These are phyloP conservation scores for Chimonanthus praecox DNA, from an alignment of 164 flowering plant genomes.

Conservation along the genomic window DNA sequence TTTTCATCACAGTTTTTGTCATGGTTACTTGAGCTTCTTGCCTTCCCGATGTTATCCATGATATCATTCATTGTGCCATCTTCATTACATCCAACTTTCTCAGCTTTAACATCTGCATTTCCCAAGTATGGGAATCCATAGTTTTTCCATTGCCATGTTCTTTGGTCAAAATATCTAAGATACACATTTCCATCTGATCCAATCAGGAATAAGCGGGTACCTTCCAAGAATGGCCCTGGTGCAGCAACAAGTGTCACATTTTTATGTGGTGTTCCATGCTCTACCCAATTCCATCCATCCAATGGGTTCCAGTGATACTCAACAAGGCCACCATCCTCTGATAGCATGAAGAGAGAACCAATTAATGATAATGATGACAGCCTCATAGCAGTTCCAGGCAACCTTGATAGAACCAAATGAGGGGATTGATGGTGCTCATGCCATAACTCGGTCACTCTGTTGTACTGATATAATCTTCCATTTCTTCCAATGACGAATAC, in stretches of 20 bases:
- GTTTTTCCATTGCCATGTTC: constrained; percentile 71
- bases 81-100: background rate
- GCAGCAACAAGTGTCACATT: constrained; percentile 53
- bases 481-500: constrained; percentile 66
- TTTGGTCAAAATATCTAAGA: constrained; percentile 51
- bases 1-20: constrained; percentile 47
- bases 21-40: constrained; percentile 10
- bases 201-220: constrained; percentile 57
- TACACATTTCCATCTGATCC: constrained; percentile 84
- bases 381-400: constrained; percentile 65
- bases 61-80: background rate
- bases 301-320: constrained; percentile 67
- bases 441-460: constrained; percentile 79
- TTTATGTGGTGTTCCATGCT: constrained; percentile 69
- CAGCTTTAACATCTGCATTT: background rate
- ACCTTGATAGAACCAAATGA: constrained; percentile 60
- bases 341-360: constrained; percentile 80
- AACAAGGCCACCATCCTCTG: constrained; percentile 67
- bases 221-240: constrained; percentile 69
- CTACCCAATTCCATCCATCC: constrained; percentile 89
- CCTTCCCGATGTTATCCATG: background rate
- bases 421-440: constrained; percentile 82
- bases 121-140: constrained; percentile 47
- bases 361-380: constrained; percentile 36
- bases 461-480: constrained; percentile 77